These are phyloP conservation scores for Phaseolus coccineus DNA, from an alignment of 331 rosid genomes.

Conservation along the genomic window DNA sequence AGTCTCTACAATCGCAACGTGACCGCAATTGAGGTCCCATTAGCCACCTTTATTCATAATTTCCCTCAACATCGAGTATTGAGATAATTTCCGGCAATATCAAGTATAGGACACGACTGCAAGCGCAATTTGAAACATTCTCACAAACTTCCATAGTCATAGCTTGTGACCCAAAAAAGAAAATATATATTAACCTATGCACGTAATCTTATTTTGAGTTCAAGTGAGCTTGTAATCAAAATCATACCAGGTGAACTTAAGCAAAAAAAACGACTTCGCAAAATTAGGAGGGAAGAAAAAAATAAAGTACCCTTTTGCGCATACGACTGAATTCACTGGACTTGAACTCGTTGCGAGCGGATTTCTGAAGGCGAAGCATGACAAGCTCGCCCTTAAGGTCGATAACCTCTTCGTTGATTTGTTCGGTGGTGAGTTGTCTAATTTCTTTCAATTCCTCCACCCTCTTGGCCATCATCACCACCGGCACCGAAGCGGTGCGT, in stretches of 20 bases:
- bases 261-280: background rate
- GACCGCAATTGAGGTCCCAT: background rate
- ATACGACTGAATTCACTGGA: conserved; percentile 85
- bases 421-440: conserved; percentile 66
- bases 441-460: conserved; percentile 80
- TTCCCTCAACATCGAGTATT: background rate
- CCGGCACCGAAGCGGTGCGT: conserved; percentile 50
- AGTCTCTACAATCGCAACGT: background rate
- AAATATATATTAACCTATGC: background rate
- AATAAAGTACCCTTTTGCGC: conserved; percentile 80
- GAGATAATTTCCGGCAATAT: background rate
- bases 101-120: background rate
- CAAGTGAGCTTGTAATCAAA: background rate
- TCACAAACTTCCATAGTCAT: background rate
- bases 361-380: conserved; percentile 89
- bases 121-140: background rate
- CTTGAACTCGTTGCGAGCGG: conserved; percentile 82
- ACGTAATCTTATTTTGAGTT: background rate
- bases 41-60: background rate
- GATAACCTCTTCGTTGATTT: conserved; percentile 82
- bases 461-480: conserved; percentile 88
- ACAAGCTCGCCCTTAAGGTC: conserved; percentile 91
- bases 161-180: background rate
- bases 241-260: too few relatives aligned
- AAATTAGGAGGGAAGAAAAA: background rate